Evolutionary conservation across 2,329 filamentous ascomycete genomes (phyloP).

Genomic region (Cladosporium sp.): DNA sequence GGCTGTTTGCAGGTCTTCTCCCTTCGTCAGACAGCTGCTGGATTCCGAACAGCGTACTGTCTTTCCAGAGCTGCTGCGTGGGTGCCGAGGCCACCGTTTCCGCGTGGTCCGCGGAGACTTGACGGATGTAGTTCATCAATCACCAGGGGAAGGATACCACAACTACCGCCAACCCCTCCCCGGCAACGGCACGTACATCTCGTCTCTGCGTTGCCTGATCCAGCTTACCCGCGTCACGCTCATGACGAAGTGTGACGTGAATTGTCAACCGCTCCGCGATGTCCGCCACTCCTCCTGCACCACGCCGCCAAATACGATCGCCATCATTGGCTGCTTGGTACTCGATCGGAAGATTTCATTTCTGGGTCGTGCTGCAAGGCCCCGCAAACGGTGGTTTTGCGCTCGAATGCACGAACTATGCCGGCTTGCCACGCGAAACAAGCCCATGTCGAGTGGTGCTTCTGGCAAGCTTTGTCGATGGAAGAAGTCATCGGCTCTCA

Average conservation of each 20-base stretch:
- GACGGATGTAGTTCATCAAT: neutral
- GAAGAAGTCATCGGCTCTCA: constrained; percentile 2
- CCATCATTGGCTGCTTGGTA: neutral
- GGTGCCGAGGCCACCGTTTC: no score
- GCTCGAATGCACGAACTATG: neutral
- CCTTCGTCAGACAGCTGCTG: neutral
- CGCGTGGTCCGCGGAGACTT: neutral
- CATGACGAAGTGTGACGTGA: constrained; percentile 7
- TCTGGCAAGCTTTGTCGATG: neutral
- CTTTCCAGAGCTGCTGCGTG: neutral
- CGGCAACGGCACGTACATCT: neutral
- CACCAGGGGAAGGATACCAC: neutral
- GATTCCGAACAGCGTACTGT: neutral
- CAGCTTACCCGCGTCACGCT: neutral
- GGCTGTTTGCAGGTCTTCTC: no score
- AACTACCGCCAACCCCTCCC: neutral
- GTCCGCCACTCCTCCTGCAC: neutral
- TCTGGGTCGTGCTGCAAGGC: neutral
- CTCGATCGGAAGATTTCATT: neutral
- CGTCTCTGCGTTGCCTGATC: constrained; percentile 3
- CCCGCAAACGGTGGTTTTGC: neutral
- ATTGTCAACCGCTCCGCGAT: constrained; percentile 1
- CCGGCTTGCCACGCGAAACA: neutral
- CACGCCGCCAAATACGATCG: neutral
- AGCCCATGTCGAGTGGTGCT: neutral